Evolutionary conservation across 1,284 basidiomycete species (phyloP).

Genomic region (Ceraceosorus guamensis): DNA sequence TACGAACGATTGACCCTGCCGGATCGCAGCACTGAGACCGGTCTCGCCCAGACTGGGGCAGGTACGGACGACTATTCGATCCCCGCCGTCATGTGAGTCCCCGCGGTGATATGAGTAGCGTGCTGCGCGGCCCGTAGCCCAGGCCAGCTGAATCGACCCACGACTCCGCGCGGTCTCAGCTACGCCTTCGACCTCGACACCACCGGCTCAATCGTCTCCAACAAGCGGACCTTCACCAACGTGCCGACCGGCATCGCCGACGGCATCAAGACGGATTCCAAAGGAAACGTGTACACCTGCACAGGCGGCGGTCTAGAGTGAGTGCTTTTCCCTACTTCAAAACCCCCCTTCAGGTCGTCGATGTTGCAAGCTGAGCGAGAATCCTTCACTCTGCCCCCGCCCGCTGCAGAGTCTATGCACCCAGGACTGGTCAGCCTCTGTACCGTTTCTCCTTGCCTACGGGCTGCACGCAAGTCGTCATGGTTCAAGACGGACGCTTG

Average conservation of each 20-base stretch:
- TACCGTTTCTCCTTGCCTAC: slow-evolving; percentile 6
- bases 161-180: slow-evolving; percentile 48
- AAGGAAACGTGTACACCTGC: slow-evolving; percentile 64
- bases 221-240: slow-evolving; percentile 66
- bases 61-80: no score
- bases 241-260: slow-evolving; percentile 61
- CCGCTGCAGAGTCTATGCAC: slow-evolving; percentile 11
- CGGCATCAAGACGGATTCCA: slow-evolving; percentile 57
- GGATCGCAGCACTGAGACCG: no score
- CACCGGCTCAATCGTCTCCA: slow-evolving; percentile 54
- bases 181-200: slow-evolving; percentile 63
- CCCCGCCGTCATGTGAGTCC: no score
- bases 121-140: no score
- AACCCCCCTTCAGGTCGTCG: no score
- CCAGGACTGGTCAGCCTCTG: slow-evolving; percentile 1
- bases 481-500: slow-evolving; percentile 8
- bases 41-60: no score
- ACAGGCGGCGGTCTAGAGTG: slow-evolving; percentile 33
- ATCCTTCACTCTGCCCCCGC: no score
- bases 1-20: no score
- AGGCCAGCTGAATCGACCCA: no score
- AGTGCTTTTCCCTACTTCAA: not conserved
- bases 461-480: slow-evolving; percentile 7
- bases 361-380: no score
- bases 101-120: no score